Evolutionary conservation across 139 green algal species (phyloP), one percentile per base, ranked within the genome.

Genomic region (Tetraselmis striata): DNA sequence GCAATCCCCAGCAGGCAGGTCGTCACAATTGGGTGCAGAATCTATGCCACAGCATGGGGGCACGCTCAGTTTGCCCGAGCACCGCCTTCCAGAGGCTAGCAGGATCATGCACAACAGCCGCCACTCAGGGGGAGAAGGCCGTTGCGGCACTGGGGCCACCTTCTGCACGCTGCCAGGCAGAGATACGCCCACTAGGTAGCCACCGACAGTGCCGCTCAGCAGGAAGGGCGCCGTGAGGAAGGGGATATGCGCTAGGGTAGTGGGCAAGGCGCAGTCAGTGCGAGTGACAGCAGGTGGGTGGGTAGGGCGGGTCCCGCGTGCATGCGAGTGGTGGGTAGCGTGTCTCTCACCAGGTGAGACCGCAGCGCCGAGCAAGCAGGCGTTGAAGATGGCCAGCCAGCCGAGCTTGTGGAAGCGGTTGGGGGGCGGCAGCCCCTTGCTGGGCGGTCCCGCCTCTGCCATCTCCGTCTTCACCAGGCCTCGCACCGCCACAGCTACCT

Each of bases 161-260:
- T 67, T 67, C 18, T 67, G 5, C 45, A 67, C 45, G 45, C 45
- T 18, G 18, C 11, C 11, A 67, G 45, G 45, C 28, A 88, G 77
- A 1, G 83, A 32, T 29, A 78, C 84, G 45, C 92, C 92, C 0
- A 89, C 59, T 30, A 95, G 77, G 85, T 92, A 94, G 28, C 93
- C 92, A 1, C 84, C 75, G 2, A 96, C 78, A 0, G 93, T 95
- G 32, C 81, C 82, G 0, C 88, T 86, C 59, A 94, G 82, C 29
- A 89, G 85, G 30, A 92, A 91, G 1, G 88, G 87, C 67, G 93
- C 84, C 28, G 88, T 85, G 24, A 87, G 79, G n/a, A 79, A 26
- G 25, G 76, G 23, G 26, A 30, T 83, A 26, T 83, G 78, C 1
- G 29, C 2, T 23, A n/a, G n/a, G n/a, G n/a, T n/a, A n/a, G n/a